A percentile compares a stretch with the other conserved stretches of the same genome.
Evolutionary conservation across 192 early-diverging fungal genomes (phyloP).

Genomic region (Entomortierella beljakovae): DNA sequence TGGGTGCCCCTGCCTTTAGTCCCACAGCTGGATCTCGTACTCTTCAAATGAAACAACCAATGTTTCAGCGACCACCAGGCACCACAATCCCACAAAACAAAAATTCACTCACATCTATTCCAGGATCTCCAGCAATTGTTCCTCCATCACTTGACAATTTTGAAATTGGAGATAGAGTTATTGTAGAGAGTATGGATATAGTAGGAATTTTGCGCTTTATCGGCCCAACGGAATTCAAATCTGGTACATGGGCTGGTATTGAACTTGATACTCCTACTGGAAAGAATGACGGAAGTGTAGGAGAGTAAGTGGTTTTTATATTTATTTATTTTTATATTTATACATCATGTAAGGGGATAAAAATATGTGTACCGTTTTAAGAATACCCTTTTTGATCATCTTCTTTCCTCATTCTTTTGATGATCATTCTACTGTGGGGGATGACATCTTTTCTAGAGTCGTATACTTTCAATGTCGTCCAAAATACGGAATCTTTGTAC

Average conservation of each 20-base stretch:
- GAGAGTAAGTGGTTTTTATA: conserved; percentile 59
- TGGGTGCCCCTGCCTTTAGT: neutral
- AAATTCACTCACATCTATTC: conserved; percentile 19
- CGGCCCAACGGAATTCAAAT: conserved; percentile 80
- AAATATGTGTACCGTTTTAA: too few relatives aligned
- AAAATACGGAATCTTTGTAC: conserved; percentile 77
- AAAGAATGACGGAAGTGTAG: conserved; percentile 83
- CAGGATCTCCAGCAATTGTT: conserved; percentile 22
- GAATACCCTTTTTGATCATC: neutral
- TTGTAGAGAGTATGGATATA: conserved; percentile 68
- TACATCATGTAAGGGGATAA: neutral
- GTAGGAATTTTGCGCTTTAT: conserved; percentile 77
- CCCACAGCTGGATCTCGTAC: conserved; percentile 9
- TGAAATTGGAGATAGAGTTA: conserved; percentile 69
- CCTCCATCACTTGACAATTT: conserved; percentile 55
- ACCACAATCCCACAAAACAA: conserved; percentile 11
- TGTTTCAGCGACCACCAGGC: conserved; percentile 28
- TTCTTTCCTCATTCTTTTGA: neutral
- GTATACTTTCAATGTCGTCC: conserved; percentile 79
- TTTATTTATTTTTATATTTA: conserved; percentile 7
- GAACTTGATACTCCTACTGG: conserved; percentile 78
- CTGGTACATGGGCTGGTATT: conserved; percentile 84
- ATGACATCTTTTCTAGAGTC: conserved; percentile 51
- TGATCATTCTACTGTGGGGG: neutral
- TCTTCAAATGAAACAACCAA: conserved; percentile 27